Evolutionary conservation across 1,284 basidiomycete genomes (phyloP).

Genomic region (Xerocomus minutiporus): DNA sequence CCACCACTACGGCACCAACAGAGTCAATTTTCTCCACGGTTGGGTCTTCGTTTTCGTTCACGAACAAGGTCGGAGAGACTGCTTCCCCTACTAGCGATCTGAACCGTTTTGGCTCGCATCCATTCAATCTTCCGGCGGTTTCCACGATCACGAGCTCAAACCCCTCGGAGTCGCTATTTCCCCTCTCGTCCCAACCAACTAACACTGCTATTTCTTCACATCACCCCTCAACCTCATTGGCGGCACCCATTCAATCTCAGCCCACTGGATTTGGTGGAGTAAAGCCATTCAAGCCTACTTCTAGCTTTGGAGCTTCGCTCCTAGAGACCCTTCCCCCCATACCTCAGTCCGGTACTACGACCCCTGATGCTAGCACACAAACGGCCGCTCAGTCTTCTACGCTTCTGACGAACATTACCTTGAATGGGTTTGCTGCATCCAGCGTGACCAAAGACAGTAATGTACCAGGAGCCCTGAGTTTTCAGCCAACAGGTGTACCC

Average conservation of each 20-base stretch:
- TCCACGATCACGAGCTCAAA: constrained; percentile 40
- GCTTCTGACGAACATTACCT: constrained; percentile 11
- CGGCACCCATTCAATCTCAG: constrained; percentile 59
- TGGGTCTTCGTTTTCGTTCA: constrained; percentile 64
- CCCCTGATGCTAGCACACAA: constrained; percentile 39
- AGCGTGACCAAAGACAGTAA: constrained; percentile 33
- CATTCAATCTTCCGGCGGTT: constrained; percentile 35
- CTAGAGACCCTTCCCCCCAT: constrained; percentile 75
- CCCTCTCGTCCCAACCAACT: constrained; percentile 41
- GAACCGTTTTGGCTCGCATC: constrained; percentile 15
- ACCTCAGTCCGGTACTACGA: constrained; percentile 51
- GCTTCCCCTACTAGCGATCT: constrained; percentile 2
- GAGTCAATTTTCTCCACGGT: constrained; percentile 58
- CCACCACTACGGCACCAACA: constrained; percentile 7
- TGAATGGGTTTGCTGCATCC: constrained; percentile 12
- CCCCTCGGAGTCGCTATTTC: constrained; percentile 50
- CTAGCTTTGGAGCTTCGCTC: constrained; percentile 80
- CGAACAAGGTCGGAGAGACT: constrained; percentile 32
- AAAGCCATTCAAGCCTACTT: constrained; percentile 89
- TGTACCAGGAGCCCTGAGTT: constrained; percentile 8
- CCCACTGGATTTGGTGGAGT: constrained; percentile 78
- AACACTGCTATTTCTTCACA: constrained; percentile 40
- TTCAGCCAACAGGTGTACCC: constrained; percentile 27
- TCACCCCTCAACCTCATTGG: constrained; percentile 25
- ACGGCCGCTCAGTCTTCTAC: constrained; percentile 12